A percentile compares a stretch with the other conserved stretches of the same genome.
Evolutionary conservation across 192 early-diverging fungal species (phyloP).

Genomic region (Podila horticola): DNA sequence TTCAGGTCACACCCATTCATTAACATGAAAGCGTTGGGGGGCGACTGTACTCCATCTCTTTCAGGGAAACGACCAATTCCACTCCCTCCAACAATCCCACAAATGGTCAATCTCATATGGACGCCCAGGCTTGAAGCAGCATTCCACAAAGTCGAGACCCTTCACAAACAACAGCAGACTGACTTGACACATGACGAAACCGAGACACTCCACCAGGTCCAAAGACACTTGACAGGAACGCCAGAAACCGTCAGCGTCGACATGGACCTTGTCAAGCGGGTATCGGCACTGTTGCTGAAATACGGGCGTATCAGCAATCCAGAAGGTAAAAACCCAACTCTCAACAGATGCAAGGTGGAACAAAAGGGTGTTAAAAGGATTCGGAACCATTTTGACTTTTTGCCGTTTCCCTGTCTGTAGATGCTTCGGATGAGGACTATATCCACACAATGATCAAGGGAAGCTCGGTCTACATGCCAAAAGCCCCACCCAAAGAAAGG

Average conservation of each 20-base stretch:
- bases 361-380: neutral
- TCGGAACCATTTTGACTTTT: neutral
- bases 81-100: neutral
- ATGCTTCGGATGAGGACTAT: constrained; percentile 23
- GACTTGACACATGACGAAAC: constrained; percentile 3
- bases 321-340: neutral
- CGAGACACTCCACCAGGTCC: constrained; percentile 8
- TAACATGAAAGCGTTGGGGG: too few relatives aligned
- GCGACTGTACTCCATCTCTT: neutral
- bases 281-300: constrained; percentile 27
- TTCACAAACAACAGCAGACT: neutral
- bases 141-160: constrained; percentile 21
- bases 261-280: constrained; percentile 25
- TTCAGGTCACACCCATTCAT: too few relatives aligned
- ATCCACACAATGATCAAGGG: constrained; percentile 40
- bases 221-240: neutral
- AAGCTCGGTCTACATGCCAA: constrained; percentile 39
- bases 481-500: constrained; percentile 28
- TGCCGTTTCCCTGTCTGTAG: neutral
- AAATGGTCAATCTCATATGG: constrained; percentile 37
- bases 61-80: neutral
- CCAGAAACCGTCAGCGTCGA: constrained; percentile 8
- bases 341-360: too few relatives aligned
- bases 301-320: neutral
- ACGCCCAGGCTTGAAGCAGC: constrained; percentile 43